Conservation (phyloP, 139 green algal species). For the Penium margaritaceum region DNA sequence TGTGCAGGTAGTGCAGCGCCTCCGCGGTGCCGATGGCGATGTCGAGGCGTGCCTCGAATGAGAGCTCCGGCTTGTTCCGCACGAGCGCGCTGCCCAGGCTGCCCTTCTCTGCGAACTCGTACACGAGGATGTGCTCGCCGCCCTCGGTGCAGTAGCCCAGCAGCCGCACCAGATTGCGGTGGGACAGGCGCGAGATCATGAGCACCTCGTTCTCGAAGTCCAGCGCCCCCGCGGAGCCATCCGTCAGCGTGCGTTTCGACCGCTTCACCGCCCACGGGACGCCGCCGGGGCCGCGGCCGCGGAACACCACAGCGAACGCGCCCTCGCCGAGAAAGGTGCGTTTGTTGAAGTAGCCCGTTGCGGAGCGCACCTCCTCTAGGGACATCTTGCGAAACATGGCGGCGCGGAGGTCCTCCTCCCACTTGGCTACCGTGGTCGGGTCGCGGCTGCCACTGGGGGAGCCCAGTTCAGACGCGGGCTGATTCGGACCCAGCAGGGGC, state of each 20-base stretch:
- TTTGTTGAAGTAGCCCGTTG: slow-evolving; percentile 23
- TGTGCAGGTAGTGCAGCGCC: slow-evolving; percentile 31
- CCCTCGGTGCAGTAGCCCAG: slow-evolving; percentile 30
- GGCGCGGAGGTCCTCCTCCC: slow-evolving; percentile 3
- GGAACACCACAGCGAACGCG: slow-evolving; percentile 27
- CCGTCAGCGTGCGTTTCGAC: slow-evolving; percentile 1
- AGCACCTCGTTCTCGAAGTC: slow-evolving; percentile 27
- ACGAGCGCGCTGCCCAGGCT: slow-evolving; percentile 5
- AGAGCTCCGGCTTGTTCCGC: background rate
- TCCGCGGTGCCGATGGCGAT: slow-evolving; percentile 24
- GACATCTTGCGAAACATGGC: slow-evolving; percentile 1
- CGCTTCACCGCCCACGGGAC: slow-evolving; percentile 26
- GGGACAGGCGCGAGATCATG: slow-evolving; percentile 21
- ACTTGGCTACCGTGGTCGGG: background rate
- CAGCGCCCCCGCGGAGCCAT: slow-evolving; percentile 3
- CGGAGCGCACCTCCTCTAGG: background rate
- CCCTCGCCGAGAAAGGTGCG: slow-evolving; percentile 32
- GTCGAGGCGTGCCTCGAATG: slow-evolving; percentile 19
- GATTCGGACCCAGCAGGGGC: background rate
- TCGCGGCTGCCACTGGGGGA: background rate
- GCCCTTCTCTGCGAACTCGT: slow-evolving; percentile 28
- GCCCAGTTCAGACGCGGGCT: no score
- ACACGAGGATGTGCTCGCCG: slow-evolving; percentile 22
- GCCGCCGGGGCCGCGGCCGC: slow-evolving; percentile 9
- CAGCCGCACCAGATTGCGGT: slow-evolving; percentile 18